Conservation (phyloP, 2,329 filamentous ascomycete species). For the Diaporthe citri region DNA sequence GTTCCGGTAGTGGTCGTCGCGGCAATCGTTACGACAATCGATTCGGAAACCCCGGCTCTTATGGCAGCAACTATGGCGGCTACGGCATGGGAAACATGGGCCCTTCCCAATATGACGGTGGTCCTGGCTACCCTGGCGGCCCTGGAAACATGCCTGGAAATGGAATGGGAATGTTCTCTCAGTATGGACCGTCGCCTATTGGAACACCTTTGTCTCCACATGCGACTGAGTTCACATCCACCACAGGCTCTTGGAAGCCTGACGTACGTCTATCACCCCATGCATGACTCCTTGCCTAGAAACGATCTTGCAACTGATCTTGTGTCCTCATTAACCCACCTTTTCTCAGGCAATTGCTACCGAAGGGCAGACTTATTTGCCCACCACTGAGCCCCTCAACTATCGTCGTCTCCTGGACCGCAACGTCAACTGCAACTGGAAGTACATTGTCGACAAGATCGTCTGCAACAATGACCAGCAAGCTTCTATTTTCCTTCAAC, state of each 20-base stretch:
- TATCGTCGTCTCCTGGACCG: constrained; percentile 95
- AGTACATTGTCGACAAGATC: constrained; percentile 99
- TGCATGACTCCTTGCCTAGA: neutral
- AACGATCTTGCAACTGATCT: constrained; percentile 12
- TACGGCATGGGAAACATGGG: constrained; percentile 50
- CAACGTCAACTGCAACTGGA: constrained; percentile 98
- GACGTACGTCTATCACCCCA: constrained; percentile 57
- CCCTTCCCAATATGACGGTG: constrained; percentile 46
- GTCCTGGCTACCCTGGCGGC: constrained; percentile 43
- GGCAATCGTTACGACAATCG: constrained; percentile 61
- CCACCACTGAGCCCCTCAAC: constrained; percentile 91
- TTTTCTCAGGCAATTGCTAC: constrained; percentile 58
- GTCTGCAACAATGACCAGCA: constrained; percentile 99
- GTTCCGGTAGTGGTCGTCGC: constrained; percentile 58
- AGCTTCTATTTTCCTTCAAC: constrained; percentile 97
- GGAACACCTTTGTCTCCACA: constrained; percentile 79
- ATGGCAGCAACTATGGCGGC: constrained; percentile 51
- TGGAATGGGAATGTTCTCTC: constrained; percentile 58
- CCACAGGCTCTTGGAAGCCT: constrained; percentile 64
- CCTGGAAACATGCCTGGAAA: constrained; percentile 51
- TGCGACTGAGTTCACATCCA: constrained; percentile 79
- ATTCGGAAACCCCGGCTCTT: constrained; percentile 47
- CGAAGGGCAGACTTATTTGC: constrained; percentile 82
- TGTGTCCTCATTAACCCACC: constrained; percentile 37
- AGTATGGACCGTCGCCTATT: constrained; percentile 68